Evolutionary conservation across 352 stramenopile species (phyloP).

Genomic region (Phytophthora melonis): DNA sequence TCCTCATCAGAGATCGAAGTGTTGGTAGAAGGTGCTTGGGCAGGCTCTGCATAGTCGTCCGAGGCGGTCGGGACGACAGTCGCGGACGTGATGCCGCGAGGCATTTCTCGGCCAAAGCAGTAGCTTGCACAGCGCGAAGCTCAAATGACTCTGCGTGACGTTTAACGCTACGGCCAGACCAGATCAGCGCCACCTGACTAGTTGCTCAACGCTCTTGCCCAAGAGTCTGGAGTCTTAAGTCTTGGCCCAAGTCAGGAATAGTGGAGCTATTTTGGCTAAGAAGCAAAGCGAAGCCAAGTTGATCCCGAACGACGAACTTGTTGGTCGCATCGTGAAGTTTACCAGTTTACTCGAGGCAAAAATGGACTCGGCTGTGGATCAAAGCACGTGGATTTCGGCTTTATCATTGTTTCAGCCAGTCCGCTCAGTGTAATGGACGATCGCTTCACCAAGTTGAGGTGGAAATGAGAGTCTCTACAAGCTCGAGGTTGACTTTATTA

Average conservation of each 20-base stretch:
- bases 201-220: not conserved
- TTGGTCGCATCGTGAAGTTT: not conserved
- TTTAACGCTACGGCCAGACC: not conserved
- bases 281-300: too few relatives aligned
- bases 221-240: too few relatives aligned
- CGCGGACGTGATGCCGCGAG: slow-evolving; percentile 17
- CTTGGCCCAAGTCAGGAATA: slow-evolving; percentile 7
- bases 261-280: slow-evolving; percentile 2
- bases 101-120: slow-evolving; percentile 17
- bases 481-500: not conserved
- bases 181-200: not conserved
- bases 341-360: too few relatives aligned
- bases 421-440: too few relatives aligned
- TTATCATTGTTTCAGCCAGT: too few relatives aligned
- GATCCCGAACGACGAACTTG: not conserved
- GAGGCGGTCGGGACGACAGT: slow-evolving; percentile 33
- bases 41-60: slow-evolving; percentile 6
- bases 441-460: too few relatives aligned
- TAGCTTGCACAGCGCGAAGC: not conserved
- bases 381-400: too few relatives aligned
- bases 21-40: not conserved
- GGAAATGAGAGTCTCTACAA: not conserved
- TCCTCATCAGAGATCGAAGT: slow-evolving; percentile 4
- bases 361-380: too few relatives aligned
- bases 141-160: not conserved